phyloP scores from a whole-genome alignment of 805 yeast genomes.

The Ogataea ramenticola region DNA sequence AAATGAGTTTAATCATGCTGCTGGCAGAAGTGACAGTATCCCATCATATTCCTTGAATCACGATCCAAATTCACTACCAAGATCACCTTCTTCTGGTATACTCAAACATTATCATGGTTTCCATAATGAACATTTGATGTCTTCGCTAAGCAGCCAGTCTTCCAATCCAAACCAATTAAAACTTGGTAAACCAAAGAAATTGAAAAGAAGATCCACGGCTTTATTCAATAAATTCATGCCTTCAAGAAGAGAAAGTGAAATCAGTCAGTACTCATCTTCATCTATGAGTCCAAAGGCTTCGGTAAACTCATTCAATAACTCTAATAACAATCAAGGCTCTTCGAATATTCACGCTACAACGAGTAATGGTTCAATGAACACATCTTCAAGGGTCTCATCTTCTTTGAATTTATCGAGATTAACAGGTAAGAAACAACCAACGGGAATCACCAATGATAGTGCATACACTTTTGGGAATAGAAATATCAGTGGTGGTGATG shows the following conservation, averaged over 20 bases:
- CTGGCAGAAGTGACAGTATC: background rate
- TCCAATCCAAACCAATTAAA: too few species aligned
- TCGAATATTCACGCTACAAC: background rate
- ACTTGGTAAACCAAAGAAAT: slow-evolving; percentile 10
- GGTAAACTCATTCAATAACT: background rate
- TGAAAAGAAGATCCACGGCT: slow-evolving; percentile 16
- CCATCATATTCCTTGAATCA: background rate
- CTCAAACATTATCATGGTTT: background rate
- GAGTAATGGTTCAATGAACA: background rate
- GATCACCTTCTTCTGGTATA: background rate
- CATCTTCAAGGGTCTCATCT: background rate
- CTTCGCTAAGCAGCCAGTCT: background rate
- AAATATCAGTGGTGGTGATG: too few species aligned
- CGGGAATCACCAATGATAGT: background rate
- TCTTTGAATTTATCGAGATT: background rate
- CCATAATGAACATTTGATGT: background rate
- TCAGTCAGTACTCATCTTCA: background rate
- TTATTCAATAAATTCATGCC: slow-evolving; percentile 19
- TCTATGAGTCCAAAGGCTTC: slow-evolving; percentile 2
- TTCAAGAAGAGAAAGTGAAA: slow-evolving; percentile 16
- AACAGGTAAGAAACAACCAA: background rate
- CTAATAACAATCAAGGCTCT: background rate
- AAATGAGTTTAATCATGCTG: too few species aligned
- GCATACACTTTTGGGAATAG: too few species aligned
- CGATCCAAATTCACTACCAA: background rate